phyloP scores from a whole-genome alignment of 352 stramenopile species.

The Phytophthora idaei region DNA sequence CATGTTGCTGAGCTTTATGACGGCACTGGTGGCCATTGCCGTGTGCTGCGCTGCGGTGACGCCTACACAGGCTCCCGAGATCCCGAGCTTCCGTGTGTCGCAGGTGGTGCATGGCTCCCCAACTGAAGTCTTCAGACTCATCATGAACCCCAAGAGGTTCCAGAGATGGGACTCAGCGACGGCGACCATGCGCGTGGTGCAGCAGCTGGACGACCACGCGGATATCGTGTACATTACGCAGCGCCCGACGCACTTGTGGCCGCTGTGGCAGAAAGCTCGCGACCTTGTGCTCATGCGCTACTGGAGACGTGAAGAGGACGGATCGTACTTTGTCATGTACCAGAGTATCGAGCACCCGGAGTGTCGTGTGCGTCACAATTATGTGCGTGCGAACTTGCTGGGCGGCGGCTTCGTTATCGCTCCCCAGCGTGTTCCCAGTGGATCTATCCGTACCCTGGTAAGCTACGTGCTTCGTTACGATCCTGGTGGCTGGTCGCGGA shows the following conservation, averaged over 20 bases:
- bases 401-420: conserved; percentile 88
- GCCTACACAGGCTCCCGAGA: conserved; percentile 74
- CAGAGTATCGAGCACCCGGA: conserved; percentile 88
- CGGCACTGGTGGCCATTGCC: conserved; percentile 59
- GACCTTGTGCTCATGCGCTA: conserved; percentile 90
- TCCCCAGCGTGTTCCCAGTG: conserved; percentile 78
- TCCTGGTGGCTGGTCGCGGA: conserved; percentile 74
- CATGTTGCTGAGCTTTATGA: conserved; percentile 82
- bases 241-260: conserved; percentile 84
- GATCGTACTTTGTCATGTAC: conserved; percentile 92
- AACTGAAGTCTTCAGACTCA: conserved; percentile 80
- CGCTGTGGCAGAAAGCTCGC: conserved; percentile 84
- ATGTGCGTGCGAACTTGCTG: conserved; percentile 78
- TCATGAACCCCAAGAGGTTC: conserved; percentile 88
- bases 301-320: conserved; percentile 88
- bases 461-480: conserved; percentile 88
- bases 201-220: conserved; percentile 89
- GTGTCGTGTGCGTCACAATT: conserved; percentile 87
- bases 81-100: conserved; percentile 82
- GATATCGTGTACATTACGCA: conserved; percentile 90
- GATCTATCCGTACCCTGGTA: conserved; percentile 79
- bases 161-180: conserved; percentile 84
- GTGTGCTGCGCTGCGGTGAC: conserved; percentile 80
- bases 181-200: conserved; percentile 81
- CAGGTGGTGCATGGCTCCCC: conserved; percentile 86